Base-by-base conservation (phyloP, 805 yeast species). In the Kodamaea lidongshanica region DNA sequence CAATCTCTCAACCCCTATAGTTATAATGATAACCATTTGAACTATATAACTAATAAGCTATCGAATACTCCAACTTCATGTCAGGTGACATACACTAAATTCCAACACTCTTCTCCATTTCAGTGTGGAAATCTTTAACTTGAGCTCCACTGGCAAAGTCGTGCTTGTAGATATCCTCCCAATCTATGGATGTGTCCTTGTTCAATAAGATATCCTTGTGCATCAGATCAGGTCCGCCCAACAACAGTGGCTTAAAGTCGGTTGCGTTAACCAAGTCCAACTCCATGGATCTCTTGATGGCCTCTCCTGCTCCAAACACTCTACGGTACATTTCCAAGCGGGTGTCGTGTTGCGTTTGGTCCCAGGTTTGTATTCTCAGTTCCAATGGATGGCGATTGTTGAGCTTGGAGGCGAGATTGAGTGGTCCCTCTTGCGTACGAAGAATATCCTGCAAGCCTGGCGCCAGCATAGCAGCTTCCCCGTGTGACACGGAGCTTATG, bases 281-380 rank as follows among this genome's bases (percentile, higher is more conserved):
- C 47, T 92, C 98, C 96, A 92, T 87, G 18, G 79, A 76, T 49
- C 96, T 72, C 50, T 79, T 79, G 55, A 89, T 81, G 6, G 98
- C 96, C 48, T 84, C 97, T 7, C 92, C 96, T 27, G 89, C 76
- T 10, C 98, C 98, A 54, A 82, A 87, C 11, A 83, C 60, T 42
- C 94, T 73, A 52, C 94, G 74, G 56, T 83, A 79, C 37, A 75
- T 75, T 52, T 87, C 92, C 63, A 88, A 47, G 46, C 76, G 77
- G 41, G 79, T 63, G 17, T 75, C 75, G 19, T 71, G 70, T 48
- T 86, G 87, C 8, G 80, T 79, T 25, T 66, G 61, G 14, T 87
- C 94, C 96, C 96, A 92, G 46, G 76, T 70, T 33, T 62, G 56
- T 21, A 92, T 56, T 44, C 95, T 74, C 4, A 70, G 45, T 49